phyloP scores from a whole-genome alignment of 208 protist genomes.

The Eutreptiella sp. region DNA sequence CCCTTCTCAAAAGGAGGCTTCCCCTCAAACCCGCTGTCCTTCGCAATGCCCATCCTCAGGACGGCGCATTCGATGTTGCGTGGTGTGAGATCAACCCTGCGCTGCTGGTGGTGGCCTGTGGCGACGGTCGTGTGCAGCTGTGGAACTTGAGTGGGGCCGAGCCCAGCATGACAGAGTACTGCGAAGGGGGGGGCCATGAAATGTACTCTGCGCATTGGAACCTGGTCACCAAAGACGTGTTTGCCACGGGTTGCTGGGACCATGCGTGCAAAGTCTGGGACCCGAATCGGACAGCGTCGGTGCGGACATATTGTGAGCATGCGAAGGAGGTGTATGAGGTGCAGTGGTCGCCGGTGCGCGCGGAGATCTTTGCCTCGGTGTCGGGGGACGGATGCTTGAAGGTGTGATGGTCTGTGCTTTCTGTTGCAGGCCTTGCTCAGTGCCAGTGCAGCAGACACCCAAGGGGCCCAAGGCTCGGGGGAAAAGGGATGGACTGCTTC shows the following conservation, averaged over 20 bases:
- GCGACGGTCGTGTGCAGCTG: conserved; percentile 67
- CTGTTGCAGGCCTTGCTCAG: no score
- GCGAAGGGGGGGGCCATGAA: conserved; percentile 68
- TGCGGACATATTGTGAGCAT: conserved; percentile 65
- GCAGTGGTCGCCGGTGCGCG: conserved; percentile 53
- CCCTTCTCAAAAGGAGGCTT: no score
- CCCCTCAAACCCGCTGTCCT: no score
- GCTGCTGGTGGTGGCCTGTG: conserved; percentile 65
- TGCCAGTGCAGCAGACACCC: no score
- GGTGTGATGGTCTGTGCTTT: no score
- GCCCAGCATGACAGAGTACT: conserved; percentile 56
- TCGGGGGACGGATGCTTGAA: conserved; percentile 78
- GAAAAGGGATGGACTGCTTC: no score
- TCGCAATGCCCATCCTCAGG: no score
- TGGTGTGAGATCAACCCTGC: conserved; percentile 69
- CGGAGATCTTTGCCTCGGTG: conserved; percentile 69
- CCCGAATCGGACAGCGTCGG: conserved; percentile 48
- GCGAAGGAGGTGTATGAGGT: conserved; percentile 82
- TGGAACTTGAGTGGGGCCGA: conserved; percentile 68
- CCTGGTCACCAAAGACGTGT: conserved; percentile 51
- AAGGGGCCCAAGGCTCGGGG: no score
- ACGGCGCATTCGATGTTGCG: conserved; percentile 71
- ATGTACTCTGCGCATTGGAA: conserved; percentile 69
- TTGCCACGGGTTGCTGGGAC: conserved; percentile 75
- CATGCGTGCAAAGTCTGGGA: conserved; percentile 65